phyloP scores from a whole-genome alignment of 2,329 filamentous ascomycete genomes.

The Ophiognomonia clavigignenti-juglandacearum region DNA sequence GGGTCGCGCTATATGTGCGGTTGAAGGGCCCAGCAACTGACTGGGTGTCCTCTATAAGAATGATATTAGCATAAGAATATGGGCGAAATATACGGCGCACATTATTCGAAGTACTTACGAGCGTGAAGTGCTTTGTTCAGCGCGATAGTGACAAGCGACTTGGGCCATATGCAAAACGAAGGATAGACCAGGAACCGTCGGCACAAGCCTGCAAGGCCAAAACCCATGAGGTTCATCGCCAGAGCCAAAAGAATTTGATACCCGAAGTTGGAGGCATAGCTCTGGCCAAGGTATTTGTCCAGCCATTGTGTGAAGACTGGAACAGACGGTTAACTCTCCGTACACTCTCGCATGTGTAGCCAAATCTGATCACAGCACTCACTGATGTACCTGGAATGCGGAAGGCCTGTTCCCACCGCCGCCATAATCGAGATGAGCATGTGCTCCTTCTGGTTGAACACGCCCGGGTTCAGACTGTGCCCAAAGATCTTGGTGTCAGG shows the following conservation, averaged over 20 bases:
- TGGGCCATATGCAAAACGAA: conserved; percentile 47
- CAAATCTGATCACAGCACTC: too few relatives aligned
- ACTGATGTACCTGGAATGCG: too few relatives aligned
- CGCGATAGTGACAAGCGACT: conserved; percentile 40
- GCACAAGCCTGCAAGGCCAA: conserved; percentile 46
- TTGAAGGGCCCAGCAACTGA: too few relatives aligned
- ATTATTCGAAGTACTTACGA: conserved; percentile 35
- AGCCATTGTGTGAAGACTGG: conserved; percentile 26
- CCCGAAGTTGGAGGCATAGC: conserved; percentile 39
- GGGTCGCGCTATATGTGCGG: too few relatives aligned
- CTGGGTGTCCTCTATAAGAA: too few relatives aligned
- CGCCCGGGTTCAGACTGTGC: conserved; percentile 49
- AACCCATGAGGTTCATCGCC: conserved; percentile 50
- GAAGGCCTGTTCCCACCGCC: too few relatives aligned
- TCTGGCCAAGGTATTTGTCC: conserved; percentile 45
- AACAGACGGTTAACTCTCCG: too few relatives aligned
- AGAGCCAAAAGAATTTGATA: conserved; percentile 48
- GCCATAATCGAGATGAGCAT: conserved; percentile 57
- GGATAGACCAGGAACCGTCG: conserved; percentile 49
- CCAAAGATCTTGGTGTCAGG: conserved; percentile 45
- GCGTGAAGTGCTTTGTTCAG: conserved; percentile 44
- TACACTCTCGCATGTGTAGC: too few relatives aligned
- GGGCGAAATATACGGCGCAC: conserved; percentile 43
- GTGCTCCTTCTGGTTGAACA: conserved; percentile 57
- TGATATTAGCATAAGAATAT: conserved; percentile 31